These are phyloP conservation scores for Blastocladiella britannica DNA, from an alignment of 192 early-diverging fungal genomes.

Conservation along the genomic window DNA sequence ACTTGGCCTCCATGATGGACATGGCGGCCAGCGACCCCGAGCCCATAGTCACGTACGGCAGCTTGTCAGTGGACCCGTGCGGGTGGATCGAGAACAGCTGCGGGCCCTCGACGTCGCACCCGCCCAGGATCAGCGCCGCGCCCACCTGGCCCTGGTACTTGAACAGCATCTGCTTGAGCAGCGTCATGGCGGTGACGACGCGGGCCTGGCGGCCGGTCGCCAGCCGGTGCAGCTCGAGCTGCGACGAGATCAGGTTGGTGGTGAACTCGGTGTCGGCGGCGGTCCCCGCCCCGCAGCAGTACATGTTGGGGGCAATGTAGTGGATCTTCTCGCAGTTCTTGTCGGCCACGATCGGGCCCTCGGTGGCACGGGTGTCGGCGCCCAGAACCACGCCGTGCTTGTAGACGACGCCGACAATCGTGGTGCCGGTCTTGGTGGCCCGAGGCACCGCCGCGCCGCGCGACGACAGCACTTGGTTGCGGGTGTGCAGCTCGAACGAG, in stretches of 20 bases:
- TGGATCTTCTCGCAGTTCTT: constrained; percentile 99
- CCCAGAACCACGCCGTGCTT: constrained; percentile 90
- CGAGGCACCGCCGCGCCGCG: constrained; percentile 63
- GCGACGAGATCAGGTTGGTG: constrained; percentile 73
- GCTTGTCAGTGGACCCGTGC: constrained; percentile 86
- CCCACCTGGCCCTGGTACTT: constrained; percentile 90
- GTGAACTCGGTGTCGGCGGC: constrained; percentile 98
- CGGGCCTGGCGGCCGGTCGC: constrained; percentile 69
- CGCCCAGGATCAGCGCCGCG: constrained; percentile 83
- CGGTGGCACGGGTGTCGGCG: constrained; percentile 91
- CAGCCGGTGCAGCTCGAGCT: constrained; percentile 82
- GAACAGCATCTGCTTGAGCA: constrained; percentile 96
- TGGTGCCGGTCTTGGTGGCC: constrained; percentile 87
- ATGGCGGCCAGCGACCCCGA: constrained; percentile 89
- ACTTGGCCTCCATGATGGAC: constrained; percentile 79
- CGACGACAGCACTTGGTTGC: constrained; percentile 54
- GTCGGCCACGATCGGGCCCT: constrained; percentile 86
- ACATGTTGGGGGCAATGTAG: constrained; percentile 91
- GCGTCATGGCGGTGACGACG: constrained; percentile 80
- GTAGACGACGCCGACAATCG: constrained; percentile 82
- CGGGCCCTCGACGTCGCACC: constrained; percentile 74
- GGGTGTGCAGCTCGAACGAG: constrained; percentile 8
- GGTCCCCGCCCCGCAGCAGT: constrained; percentile 95
- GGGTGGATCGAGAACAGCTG: constrained; percentile 78
- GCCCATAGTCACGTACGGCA: constrained; percentile 92